Percentiles rank a stretch among this genome's conserved stretches.
Evolutionary conservation across 441 rosid genomes (phyloP).

Genomic region (Mallotus repandus): DNA sequence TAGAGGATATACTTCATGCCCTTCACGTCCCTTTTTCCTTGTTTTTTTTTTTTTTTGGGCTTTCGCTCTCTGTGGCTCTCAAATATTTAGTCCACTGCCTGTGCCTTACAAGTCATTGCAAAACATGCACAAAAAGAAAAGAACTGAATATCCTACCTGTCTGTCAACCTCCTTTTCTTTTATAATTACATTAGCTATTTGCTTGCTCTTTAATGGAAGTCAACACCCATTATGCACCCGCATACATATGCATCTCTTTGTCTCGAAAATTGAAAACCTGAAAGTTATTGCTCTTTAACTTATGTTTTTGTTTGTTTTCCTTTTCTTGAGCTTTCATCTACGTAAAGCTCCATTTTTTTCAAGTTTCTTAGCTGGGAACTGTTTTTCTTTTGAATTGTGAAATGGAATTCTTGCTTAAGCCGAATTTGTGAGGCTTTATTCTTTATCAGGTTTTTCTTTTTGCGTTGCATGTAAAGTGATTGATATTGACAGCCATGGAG

Average conservation of each 20-base stretch:
- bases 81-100: slow-evolving; percentile 3
- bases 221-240: not conserved
- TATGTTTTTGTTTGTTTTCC: not conserved
- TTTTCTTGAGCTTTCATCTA: not conserved
- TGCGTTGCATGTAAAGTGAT: not conserved
- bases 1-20: slow-evolving; percentile 18
- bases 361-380: not conserved
- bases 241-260: slow-evolving; percentile 8
- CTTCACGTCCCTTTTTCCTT: slow-evolving; percentile 32
- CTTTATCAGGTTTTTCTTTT: not conserved
- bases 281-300: no score
- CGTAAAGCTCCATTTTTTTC: not conserved
- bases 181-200: not conserved
- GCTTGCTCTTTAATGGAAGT: slow-evolving; percentile 5
- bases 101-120: not conserved
- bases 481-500: slow-evolving; percentile 36
- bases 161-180: slow-evolving; percentile 2
- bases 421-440: not conserved
- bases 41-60: no score
- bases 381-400: not conserved
- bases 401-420: not conserved
- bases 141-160: slow-evolving; percentile 31
- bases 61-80: not conserved
- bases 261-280: not conserved
- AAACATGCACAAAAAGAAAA: not conserved